A percentile compares a stretch with the other conserved stretches of the same genome.
phyloP scores from a whole-genome alignment of 169 alveolate genomes.

The Neospora caninum region DNA sequence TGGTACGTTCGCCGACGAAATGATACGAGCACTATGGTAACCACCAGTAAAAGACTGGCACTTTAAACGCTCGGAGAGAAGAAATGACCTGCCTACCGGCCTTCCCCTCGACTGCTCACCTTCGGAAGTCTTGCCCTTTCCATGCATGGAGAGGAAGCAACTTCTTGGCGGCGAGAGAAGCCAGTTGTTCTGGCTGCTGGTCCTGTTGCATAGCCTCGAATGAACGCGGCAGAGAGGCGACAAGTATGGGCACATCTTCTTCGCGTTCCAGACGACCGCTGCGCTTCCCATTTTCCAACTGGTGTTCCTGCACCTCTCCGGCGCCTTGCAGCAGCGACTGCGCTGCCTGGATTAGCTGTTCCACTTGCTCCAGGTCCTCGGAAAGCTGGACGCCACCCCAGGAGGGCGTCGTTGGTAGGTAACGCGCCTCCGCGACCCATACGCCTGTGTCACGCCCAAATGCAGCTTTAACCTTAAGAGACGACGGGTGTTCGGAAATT shows the following conservation, averaged over 20 bases:
- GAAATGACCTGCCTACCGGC: no score
- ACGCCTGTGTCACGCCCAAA: neutral
- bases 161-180: neutral
- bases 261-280: neutral
- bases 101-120: neutral
- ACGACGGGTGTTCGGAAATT: no score
- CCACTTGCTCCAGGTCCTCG: neutral
- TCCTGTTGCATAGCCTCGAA: neutral
- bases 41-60: no score
- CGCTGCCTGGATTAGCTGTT: neutral
- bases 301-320: neutral
- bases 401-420: neutral
- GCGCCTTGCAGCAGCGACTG: neutral
- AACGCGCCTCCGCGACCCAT: slow-evolving; percentile 3
- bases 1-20: no score
- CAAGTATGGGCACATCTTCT: neutral
- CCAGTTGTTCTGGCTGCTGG: neutral
- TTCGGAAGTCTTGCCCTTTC: neutral
- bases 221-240: neutral
- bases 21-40: no score
- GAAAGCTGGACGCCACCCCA: neutral
- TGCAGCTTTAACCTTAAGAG: no score
- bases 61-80: no score
- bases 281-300: neutral
- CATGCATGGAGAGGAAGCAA: neutral